Evolutionary conservation across 345 rosid genomes (phyloP).

Genomic region (Arabidopsis thaliana): DNA sequence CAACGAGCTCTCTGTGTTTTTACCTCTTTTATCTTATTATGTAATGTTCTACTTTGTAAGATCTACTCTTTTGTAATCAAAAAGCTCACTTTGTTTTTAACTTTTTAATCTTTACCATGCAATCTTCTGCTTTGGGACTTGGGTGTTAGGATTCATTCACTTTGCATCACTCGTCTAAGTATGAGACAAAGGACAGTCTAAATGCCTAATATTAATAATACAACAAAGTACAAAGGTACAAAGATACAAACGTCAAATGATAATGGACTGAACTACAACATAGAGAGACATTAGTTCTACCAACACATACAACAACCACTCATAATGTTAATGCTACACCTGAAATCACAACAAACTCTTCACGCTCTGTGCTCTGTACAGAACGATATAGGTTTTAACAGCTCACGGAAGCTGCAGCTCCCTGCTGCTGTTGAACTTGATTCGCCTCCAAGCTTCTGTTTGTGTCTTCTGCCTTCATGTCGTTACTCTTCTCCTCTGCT

Average conservation of each 20-base stretch:
- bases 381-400: constrained; percentile 35
- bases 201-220: constrained; percentile 27
- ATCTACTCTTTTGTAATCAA: not conserved
- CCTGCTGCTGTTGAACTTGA: constrained; percentile 36
- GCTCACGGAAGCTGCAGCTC: constrained; percentile 42
- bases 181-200: not conserved
- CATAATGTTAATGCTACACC: constrained; percentile 43
- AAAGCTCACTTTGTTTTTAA: not conserved
- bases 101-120: not conserved
- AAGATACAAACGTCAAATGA: constrained; percentile 22
- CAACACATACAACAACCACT: constrained; percentile 17
- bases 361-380: constrained; percentile 25
- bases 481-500: constrained; percentile 31
- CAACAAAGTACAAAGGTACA: constrained; percentile 19
- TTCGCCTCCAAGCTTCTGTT: constrained; percentile 37
- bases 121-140: not conserved
- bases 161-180: not conserved
- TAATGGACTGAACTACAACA: constrained; percentile 37
- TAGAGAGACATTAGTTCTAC: constrained; percentile 28
- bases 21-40: not conserved
- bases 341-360: constrained; percentile 39
- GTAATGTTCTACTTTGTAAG: not conserved
- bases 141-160: not conserved
- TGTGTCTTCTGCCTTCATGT: constrained; percentile 34
- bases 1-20: not conserved